Conservation (phyloP, 2,329 filamentous ascomycete species). For the Monosporascus ibericus region DNA sequence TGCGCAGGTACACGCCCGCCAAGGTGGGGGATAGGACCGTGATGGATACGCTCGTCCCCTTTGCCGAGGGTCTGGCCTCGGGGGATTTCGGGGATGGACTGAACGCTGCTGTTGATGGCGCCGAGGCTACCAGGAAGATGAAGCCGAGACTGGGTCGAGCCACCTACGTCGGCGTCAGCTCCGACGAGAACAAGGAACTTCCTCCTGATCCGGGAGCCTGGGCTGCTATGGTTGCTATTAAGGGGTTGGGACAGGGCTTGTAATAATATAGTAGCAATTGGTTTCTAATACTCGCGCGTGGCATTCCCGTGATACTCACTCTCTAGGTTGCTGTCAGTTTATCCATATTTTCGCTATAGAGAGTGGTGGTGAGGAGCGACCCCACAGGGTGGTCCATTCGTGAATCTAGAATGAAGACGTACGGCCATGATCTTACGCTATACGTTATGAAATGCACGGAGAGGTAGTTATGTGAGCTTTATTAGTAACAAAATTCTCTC, state of each 20-base stretch:
- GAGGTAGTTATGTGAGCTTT: too few relatives aligned
- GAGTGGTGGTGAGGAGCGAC: too few relatives aligned
- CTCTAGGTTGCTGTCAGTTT: too few relatives aligned
- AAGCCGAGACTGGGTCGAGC: slow-evolving; percentile 60
- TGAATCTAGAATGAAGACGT: too few relatives aligned
- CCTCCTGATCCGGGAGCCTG: slow-evolving; percentile 67
- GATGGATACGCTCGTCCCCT: slow-evolving; percentile 52
- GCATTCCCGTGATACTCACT: too few relatives aligned
- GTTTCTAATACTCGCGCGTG: too few relatives aligned
- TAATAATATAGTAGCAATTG: slow-evolving; percentile 1
- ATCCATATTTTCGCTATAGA: too few relatives aligned
- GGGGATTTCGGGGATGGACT: slow-evolving; percentile 51
- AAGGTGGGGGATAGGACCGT: slow-evolving; percentile 51
- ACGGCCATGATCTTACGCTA: neutral
- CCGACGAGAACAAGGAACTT: slow-evolving; percentile 41
- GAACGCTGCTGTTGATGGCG: slow-evolving; percentile 51
- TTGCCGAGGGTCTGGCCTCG: slow-evolving; percentile 40
- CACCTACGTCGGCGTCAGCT: slow-evolving; percentile 58
- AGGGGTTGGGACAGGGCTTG: slow-evolving; percentile 28
- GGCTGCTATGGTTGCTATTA: slow-evolving; percentile 55
- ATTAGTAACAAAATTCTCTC: too few relatives aligned
- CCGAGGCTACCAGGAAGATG: slow-evolving; percentile 59
- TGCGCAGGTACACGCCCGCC: slow-evolving; percentile 48
- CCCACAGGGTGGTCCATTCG: too few relatives aligned
- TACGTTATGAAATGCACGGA: too few relatives aligned